phyloP scores from a whole-genome alignment of 2,329 filamentous ascomycete species.

The Leptodontidium sp. region DNA sequence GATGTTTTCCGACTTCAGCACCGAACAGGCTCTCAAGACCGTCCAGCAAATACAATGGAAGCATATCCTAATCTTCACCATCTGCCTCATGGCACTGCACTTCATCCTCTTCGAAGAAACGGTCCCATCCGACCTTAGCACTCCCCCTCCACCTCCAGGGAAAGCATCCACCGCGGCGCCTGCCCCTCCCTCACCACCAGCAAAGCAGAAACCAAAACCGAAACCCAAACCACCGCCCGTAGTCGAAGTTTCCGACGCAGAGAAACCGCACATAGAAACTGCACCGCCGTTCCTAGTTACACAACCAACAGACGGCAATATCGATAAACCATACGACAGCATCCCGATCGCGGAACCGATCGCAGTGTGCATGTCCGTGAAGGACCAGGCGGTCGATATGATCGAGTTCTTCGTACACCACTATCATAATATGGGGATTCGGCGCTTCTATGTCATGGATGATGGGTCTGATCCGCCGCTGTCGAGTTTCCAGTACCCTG shows the following conservation, averaged over 20 bases:
- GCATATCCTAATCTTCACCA: slow-evolving; percentile 27
- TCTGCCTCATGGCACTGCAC: slow-evolving; percentile 24
- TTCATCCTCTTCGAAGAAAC: slow-evolving; percentile 25
- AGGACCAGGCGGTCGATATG: slow-evolving; percentile 39
- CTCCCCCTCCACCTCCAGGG: background rate
- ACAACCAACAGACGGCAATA: slow-evolving; percentile 16
- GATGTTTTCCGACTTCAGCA: slow-evolving; percentile 17
- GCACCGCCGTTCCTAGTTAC: background rate
- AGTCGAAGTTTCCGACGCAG: slow-evolving; percentile 12
- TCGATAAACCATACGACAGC: slow-evolving; percentile 18
- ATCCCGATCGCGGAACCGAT: slow-evolving; percentile 26
- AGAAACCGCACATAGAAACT: slow-evolving; percentile 14
- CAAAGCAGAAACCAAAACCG: background rate
- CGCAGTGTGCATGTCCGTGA: slow-evolving; percentile 41
- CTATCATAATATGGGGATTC: slow-evolving; percentile 41
- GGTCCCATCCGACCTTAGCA: slow-evolving; percentile 6
- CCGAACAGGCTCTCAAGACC: slow-evolving; percentile 1
- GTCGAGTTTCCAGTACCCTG: slow-evolving; percentile 34
- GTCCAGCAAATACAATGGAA: slow-evolving; percentile 26
- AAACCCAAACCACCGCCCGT: slow-evolving; percentile 13
- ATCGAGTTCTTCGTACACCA: slow-evolving; percentile 43
- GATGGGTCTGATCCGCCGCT: slow-evolving; percentile 42
- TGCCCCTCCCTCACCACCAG: background rate
- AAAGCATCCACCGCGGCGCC: background rate
- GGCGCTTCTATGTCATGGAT: slow-evolving; percentile 44